Percentiles rank a stretch among this genome's conserved stretches.
Conservation (phyloP, 2,329 filamentous ascomycete genomes). For the Fusarium paranaense region DNA sequence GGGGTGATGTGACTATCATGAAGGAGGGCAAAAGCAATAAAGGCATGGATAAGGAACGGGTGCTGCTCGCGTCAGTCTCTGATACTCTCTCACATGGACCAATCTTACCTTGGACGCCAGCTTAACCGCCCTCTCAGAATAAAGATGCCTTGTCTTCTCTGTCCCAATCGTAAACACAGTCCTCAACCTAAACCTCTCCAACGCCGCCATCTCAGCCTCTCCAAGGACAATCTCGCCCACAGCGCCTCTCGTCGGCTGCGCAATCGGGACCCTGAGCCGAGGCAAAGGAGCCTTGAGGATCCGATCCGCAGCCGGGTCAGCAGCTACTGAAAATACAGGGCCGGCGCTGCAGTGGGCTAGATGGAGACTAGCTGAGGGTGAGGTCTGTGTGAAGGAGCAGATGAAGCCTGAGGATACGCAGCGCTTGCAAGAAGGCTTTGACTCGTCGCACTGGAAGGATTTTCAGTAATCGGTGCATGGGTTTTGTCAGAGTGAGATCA, state of each 20-base stretch:
- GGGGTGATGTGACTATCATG: conserved; percentile 61
- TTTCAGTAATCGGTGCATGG: background rate
- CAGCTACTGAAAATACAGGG: conserved; percentile 13
- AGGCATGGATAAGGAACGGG: conserved; percentile 65
- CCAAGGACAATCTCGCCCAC: conserved; percentile 47
- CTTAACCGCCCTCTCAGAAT: conserved; percentile 49
- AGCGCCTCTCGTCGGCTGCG: conserved; percentile 30
- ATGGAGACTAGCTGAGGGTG: conserved; percentile 35
- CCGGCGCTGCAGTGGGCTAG: conserved; percentile 32
- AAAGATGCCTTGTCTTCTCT: conserved; percentile 45
- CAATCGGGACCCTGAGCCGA: conserved; percentile 39
- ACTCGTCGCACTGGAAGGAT: conserved; percentile 63
- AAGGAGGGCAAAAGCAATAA: conserved; percentile 63
- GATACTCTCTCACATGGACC: background rate
- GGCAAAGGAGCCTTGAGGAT: conserved; percentile 24
- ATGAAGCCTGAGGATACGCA: conserved; percentile 60
- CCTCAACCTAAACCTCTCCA: conserved; percentile 57
- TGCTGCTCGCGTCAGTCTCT: conserved; percentile 48
- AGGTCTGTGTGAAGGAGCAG: conserved; percentile 57
- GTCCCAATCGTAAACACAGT: conserved; percentile 56
- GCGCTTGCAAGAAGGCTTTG: conserved; percentile 59
- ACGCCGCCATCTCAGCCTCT: conserved; percentile 47
- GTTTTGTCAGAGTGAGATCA: conserved; percentile 6
- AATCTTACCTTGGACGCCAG: conserved; percentile 53
- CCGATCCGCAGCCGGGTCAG: conserved; percentile 1